Base-by-base conservation (phyloP, 192 early-diverging fungal genomes). In the Coemansia sp. region DNA sequence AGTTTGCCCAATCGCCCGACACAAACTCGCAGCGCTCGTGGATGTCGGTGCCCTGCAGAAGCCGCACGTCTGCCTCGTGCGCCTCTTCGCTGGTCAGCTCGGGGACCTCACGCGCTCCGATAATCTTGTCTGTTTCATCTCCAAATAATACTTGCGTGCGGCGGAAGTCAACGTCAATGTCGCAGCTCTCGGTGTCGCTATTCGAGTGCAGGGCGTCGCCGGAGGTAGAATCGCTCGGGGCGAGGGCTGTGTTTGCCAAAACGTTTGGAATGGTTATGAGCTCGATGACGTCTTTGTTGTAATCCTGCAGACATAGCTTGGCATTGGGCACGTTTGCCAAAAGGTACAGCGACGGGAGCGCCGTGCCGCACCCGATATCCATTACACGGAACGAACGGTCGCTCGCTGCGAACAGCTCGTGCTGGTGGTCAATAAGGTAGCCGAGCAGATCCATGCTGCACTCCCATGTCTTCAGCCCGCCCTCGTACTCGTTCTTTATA, bases 381-480 rank as follows among this genome's bases (percentile, higher is more conserved):
- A 73, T 42, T 11, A 76, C 60, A 1, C 59, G 66, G 24, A n/a
- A n/a, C n/a, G 38, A 30, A 1, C 48, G 52, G 3, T 42, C 38
- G 9, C 58, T 18, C 2, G 31, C 27, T 14, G 27, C 14, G 10
- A 21, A 32, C 21, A 60, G 28, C 7, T 50, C 58, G 11, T 65
- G 56, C 18, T 60, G 63, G 22, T 84, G 68, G 18, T 71, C 66
- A 19, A 83, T 71, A 18, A 93, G 64, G 58, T 85, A 92, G 45
- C 83, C 67, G 18, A 95, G 83, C 49, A 98, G 73, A 78, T 98
- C 96, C 28, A 91, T 56, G 8, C 91, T 86, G 67, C 95, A 95
- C 65, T 98, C 96, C 96, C 96, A 98, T 0, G 96, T 98, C 74
- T 98, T 98, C 55, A 97, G 83, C 11, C 96, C 96, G 38, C 87